Evolutionary conservation across 1,139 yeast genomes (phyloP), one percentile per base, ranked within the genome.

Genomic region (Pichia cactophila): DNA sequence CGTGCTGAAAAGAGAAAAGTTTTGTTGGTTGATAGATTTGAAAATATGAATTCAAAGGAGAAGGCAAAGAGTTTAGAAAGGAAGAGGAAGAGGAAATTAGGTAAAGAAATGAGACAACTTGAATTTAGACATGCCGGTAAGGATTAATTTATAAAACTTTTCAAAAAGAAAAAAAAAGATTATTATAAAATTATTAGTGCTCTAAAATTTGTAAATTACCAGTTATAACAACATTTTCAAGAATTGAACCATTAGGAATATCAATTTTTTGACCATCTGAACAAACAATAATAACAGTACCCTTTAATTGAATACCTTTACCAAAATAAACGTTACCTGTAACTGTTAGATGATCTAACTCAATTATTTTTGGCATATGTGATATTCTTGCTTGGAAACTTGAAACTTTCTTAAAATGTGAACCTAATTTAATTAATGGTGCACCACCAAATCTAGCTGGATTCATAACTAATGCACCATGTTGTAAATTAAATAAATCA

Each of bases 241-340:
- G 78, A 50, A 89, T 78, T 29, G 96, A 78, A 42, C 98, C 98
- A 65, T 92, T 90, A 61, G 98, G 98, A 74, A 92, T 87, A 67
- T 92, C 97, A 62, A 92, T 92, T 72, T 81, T 87, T 67, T 88
- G 94, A 56, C 97, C 97, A 64, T 92, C 98, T 55, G 92, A 90
- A 71, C 97, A 90, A 51, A 92, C 98, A 60, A 92, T 88, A 62
- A 92, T 92, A 55, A 92, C 98, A 14, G 98, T 92, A 56, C 98
- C 98, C 77, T 87, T 92, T 65, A 92, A 78, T 49, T 87, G 83
- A 58, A 94, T 95, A 61, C 81, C 82, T 69, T 87, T 87, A 63
- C 98, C 98, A 61, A 92, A 77, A 61, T 71, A 81, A 46, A 94
- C 98, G 66, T 92, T 90, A 70, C 98, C 98, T 50, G 98, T 92